Base-by-base conservation (phyloP, 306 rosid genomes). In the Sechiopsis laciniata region DNA sequence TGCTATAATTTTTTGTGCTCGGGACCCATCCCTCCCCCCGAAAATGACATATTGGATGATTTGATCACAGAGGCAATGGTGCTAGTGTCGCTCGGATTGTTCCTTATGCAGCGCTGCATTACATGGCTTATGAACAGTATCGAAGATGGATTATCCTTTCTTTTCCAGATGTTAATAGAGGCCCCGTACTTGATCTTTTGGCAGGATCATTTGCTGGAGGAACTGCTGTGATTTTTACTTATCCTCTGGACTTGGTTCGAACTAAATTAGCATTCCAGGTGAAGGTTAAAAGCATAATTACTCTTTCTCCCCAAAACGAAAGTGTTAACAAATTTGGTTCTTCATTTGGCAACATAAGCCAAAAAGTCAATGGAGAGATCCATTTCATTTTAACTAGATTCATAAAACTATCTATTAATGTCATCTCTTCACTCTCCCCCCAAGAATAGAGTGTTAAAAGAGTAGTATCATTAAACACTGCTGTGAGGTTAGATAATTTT, bases 251-350 rank as follows among this genome's bases (percentile, higher is more conserved):
- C 85, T 83, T 94, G 40, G 88, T 84, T 85, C 87, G 92, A 77
- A 91, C 97, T 12, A 94, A 91, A 82, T 85, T 94, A 80, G 99
- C 97, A 76, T 94, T 86, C 87, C 99, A 89, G 96, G 98, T 90
- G 45, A 76, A 35, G 72, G 35, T 15, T 21, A 13, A 45, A 67
- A 20, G 46, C 37, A 67, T 5, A 42, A 37, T 8, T 37, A 42
- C 16, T 9, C 54, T 40, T 54, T n/a, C 54, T 65, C 7, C 29
- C 55, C 32, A 66, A 19, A 45, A 42, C 1, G 11, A 64, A 64
- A 64, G 26, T n/a, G 16, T 37, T 37, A 16, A 64, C 10, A 37
- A n/a, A 26, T 37, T 37, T 37, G 45, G 19, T 17, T 37, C 12
- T 64, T 64, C 55, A 45, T 45, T 58, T 22, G n/a, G 37, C 37